Evolutionary conservation across 2,329 filamentous ascomycete genomes (phyloP), one percentile per base, ranked within the genome.

Genomic region (Cadophora luteo-olivacea): DNA sequence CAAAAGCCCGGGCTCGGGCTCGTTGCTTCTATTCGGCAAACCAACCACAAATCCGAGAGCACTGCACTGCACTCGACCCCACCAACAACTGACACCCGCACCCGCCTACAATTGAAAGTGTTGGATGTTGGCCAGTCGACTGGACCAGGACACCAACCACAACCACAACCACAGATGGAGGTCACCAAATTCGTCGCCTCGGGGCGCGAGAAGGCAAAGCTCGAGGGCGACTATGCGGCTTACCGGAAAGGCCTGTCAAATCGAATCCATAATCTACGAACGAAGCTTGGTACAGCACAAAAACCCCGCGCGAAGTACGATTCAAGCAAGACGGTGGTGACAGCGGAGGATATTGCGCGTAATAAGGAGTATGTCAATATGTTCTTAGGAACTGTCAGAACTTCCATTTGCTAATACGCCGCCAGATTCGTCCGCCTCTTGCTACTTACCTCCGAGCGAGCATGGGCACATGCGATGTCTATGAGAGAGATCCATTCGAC

Each of bases 381-480:
- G n/a, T 70, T 55, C 36, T 49, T 25, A 22, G 19, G 32, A 14
- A 19, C 4, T 38, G 4, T 16, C n/a, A 25, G 7, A 9, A 4
- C 16, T 24, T 38, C 25, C 25, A 48, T 63, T 52, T 57, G 14
- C 70, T 75, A 66, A 77, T 38, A 1, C 16, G 16, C 52, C 55
- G 54, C 7, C 38, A 97, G 93, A 80, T 92, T 90, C 81, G 87
- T 90, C 61, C 86, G 91, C 73, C 84, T 97, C n/a, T 84, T 95
- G 38, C 85, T 99, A 67, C 88, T 97, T 76, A 92, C 89, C 49
- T 90, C 94, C 69, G 96, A 99, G 82, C 88, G 96, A 72, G 93
- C 94, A 63, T 98, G 94, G 93, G 95, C 96, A 48, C 91, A 97
- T 80, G 95, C 94, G 68, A 97, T 98, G 94, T 89, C 92, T 78